Base-by-base conservation (phyloP, 2,329 filamentous ascomycete species). In the Pseudogymnoascus destructans region DNA sequence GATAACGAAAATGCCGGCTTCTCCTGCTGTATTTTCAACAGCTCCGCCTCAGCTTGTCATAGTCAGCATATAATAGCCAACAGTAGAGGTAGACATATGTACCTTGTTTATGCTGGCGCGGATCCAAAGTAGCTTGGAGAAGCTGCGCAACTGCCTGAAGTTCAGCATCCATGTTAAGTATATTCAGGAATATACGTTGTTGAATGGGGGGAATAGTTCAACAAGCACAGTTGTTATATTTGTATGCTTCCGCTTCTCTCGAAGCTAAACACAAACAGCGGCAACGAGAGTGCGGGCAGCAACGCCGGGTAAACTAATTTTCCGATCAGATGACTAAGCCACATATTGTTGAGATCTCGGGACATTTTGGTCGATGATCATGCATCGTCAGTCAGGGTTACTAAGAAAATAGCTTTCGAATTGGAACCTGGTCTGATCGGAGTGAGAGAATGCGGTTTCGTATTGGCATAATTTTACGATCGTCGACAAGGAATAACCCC, bases 71-170 rank as follows among this genome's bases (percentile, higher is more conserved):
- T 61, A 58, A 52, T 65, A 65, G 64, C 65, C 64, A 66, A 64
- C 62, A 64, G 62, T 64, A 61, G 67, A 58, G 36, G 46, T 21
- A 58, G 30, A 35, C 17, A 32, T 57, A n/a, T 58, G 33, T 75
- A 92, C 92, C 92, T 85, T 95, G 86, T 73, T 89, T 91, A 73
- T 92, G 89, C 72, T 92, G 84, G 63, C 80, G 77, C 15, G 89
- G 89, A 73, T 96, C 89, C 67, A 97, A 80, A 67, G 90, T 97
- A 67, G 89, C 89, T 73, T 95, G 82, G 63, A 98, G 84, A 72
- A 97, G 80, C 78, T 89, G 83, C 63, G 89, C 86, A 71, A 96
- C 74, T 64, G 74, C 73, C 70, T 79, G 74, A 63, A 84, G 74
- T 70, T 81, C 77, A 63, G 77, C 73, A 66, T 82, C 78, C 82